Percentiles rank a stretch among this genome's conserved stretches.
Evolutionary conservation across 768 basidiomycete species (phyloP).

Genomic region (Lentinula boryana): DNA sequence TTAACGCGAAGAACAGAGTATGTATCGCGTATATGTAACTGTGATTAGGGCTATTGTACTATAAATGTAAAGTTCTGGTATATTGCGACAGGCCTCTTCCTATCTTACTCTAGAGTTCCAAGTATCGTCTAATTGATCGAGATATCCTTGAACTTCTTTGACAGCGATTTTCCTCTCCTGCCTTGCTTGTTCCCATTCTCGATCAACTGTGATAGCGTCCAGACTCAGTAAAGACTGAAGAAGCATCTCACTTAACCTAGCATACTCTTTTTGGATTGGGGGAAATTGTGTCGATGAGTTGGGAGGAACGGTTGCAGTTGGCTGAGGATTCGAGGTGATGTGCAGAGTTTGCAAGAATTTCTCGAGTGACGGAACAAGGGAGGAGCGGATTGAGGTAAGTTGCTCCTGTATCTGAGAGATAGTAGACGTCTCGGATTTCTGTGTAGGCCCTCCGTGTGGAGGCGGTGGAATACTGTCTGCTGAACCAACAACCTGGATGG

Average conservation of each 20-base stretch:
- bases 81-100: neutral
- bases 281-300: constrained; percentile 16
- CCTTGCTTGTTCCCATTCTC: constrained; percentile 74
- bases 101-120: constrained; percentile 35
- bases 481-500: constrained; percentile 60
- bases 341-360: constrained; percentile 39
- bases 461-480: neutral
- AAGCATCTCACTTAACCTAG: constrained; percentile 74
- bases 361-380: constrained; percentile 52
- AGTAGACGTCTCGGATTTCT: constrained; percentile 23
- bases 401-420: constrained; percentile 31
- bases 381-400: constrained; percentile 41
- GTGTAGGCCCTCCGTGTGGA: constrained; percentile 11
- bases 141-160: constrained; percentile 72
- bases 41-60: neutral
- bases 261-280: constrained; percentile 30
- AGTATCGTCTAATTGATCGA: constrained; percentile 73
- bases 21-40: too few species aligned
- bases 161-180: constrained; percentile 82
- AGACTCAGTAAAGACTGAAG: constrained; percentile 84
- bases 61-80: neutral
- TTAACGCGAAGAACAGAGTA: neutral
- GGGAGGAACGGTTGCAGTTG: constrained; percentile 13
- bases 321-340: neutral
- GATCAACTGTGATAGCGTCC: constrained; percentile 73